Conservation (phyloP, 257 asterid species). For the Salvia rosmarinus region DNA sequence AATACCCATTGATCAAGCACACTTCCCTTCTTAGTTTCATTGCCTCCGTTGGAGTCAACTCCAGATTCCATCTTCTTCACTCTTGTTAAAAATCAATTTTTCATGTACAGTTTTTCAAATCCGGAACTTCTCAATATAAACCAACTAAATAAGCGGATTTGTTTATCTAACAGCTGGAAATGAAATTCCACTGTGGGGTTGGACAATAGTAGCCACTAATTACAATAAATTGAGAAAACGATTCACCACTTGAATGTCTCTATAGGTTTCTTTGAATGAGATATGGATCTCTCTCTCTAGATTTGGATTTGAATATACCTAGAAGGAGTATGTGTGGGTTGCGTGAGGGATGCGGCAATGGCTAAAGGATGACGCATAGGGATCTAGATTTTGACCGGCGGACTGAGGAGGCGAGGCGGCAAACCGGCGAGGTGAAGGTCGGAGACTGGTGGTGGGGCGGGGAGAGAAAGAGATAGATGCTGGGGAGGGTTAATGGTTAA, state of each 20-base stretch:
- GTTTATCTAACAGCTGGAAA: slow-evolving; percentile 25
- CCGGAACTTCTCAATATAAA: slow-evolving; percentile 17
- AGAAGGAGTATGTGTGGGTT: too few relatives aligned
- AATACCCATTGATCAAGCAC: slow-evolving; percentile 83
- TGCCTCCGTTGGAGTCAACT: slow-evolving; percentile 51
- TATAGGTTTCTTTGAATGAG: not conserved
- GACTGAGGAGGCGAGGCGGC: too few relatives aligned
- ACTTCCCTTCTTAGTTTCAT: slow-evolving; percentile 36
- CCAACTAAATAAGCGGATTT: not conserved
- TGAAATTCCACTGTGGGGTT: slow-evolving; percentile 31
- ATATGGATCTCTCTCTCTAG: too few relatives aligned
- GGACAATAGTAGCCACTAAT: slow-evolving; percentile 38
- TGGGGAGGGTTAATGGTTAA: too few relatives aligned
- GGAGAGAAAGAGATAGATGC: too few relatives aligned
- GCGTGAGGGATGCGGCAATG: too few relatives aligned
- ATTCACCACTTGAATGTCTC: slow-evolving; percentile 1
- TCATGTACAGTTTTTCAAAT: not conserved
- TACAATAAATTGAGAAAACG: slow-evolving; percentile 6
- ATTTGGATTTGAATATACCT: too few relatives aligned
- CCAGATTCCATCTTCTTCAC: slow-evolving; percentile 33
- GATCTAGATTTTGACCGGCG: too few relatives aligned
- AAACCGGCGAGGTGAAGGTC: too few relatives aligned
- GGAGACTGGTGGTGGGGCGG: too few relatives aligned
- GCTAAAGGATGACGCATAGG: too few relatives aligned
- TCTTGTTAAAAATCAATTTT: not conserved